Conservation (phyloP, 2,329 filamentous ascomycete genomes). For the Pseudogymnoascus sp. region DNA sequence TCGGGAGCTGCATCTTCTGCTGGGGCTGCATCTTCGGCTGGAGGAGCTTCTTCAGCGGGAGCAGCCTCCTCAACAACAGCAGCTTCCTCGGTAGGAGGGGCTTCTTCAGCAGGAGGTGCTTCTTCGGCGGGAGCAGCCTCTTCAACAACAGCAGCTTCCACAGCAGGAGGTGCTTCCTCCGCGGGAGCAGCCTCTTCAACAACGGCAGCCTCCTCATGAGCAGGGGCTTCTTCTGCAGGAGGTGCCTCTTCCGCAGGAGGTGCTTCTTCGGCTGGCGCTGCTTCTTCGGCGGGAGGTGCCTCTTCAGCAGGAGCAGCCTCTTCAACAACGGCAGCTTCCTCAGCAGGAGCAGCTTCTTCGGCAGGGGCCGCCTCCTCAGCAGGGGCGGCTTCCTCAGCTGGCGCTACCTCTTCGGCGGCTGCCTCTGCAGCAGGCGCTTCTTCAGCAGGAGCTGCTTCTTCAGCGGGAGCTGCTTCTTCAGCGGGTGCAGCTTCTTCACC, state of each 20-base stretch:
- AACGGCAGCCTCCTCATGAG: not conserved
- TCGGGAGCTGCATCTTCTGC: slow-evolving; percentile 9
- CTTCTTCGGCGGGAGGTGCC: too few species aligned
- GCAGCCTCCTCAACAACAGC: not conserved
- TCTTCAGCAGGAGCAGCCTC: too few species aligned
- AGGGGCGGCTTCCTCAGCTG: not conserved
- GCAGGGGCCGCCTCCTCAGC: not conserved
- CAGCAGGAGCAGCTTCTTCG: not conserved
- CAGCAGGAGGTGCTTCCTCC: not conserved
- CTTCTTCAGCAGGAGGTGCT: not conserved
- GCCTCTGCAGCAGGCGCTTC: not conserved
- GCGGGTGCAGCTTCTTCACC: not conserved
- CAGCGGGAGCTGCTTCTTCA: not conserved
- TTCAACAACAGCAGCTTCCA: slow-evolving; percentile 16
- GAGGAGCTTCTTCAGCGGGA: not conserved
- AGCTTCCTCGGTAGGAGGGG: not conserved
- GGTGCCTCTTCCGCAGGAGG: not conserved
- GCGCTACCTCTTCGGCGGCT: not conserved
- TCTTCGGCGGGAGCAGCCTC: not conserved
- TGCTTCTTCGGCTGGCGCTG: slow-evolving; percentile 7
- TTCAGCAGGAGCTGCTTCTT: not conserved
- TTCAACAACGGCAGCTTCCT: not conserved
- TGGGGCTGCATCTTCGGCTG: slow-evolving; percentile 10
- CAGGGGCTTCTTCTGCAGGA: not conserved
- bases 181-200: not conserved